Base-by-base conservation (phyloP, 371 early-diverging fungal genomes). In the Rhizopus microsporus region DNA sequence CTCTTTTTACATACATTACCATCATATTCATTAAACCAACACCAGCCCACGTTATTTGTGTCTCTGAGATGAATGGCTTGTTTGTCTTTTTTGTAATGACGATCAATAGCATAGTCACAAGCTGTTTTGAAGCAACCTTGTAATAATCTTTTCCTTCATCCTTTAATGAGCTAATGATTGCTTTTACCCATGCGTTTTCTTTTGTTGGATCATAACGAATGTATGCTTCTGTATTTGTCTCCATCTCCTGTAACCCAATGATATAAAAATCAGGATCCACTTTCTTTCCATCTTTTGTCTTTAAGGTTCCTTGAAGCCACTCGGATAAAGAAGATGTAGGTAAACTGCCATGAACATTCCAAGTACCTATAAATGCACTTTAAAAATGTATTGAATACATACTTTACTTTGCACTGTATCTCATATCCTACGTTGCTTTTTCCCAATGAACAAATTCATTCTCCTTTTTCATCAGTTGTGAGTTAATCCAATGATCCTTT, bases 211-310 rank as follows among this genome's bases (percentile, higher is more conserved):
- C 92, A 59, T 83, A 74, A 29, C 89, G 76, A 23, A 95, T 65
- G 59, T 92, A 96, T 0, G 95, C 95, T 60, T 93, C 93, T 0
- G 90, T 86, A 32, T 83, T 86, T 30, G 89, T 75, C 65, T 96
- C 96, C 50, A 96, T 80, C 68, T 97, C 96, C 67, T 97, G 96
- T 45, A 97, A 29, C 87, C 93, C 92, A 47, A 91, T 73, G 3
- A 89, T 84, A 59, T 87, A 89, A 17, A 92, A 71, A 54, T 92
- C 90, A 32, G 88, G 83, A 37, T 86, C 78, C 7, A 65, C 63
- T 0, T 56, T 63, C 0, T 67, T 60, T 4, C 74, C 78, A 32
- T 74, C 67, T 3, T 76, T 68, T 29, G 60, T 50, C 23, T 59
- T 67, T 12, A 57, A 51, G 38, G 69, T 58, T 48, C 68, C 69